Percentiles rank a stretch among this genome's conserved stretches.
phyloP scores from a whole-genome alignment of 768 basidiomycete species.

The Pleurotus salmoneostramineus region DNA sequence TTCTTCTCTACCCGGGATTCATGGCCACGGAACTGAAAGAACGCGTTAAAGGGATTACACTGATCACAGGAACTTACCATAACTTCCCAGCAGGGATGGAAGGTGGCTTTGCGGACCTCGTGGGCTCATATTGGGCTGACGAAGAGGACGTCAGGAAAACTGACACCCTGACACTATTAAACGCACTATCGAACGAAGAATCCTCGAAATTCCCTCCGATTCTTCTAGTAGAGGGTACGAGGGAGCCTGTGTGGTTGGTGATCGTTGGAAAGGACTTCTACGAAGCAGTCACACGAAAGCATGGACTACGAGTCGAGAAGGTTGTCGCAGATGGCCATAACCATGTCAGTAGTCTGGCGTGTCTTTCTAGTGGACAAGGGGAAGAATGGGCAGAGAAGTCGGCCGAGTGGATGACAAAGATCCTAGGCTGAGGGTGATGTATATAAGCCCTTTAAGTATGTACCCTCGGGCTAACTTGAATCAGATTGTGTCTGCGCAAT shows the following conservation, averaged over 20 bases:
- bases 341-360: conserved; percentile 54
- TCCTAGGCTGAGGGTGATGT: too few species aligned
- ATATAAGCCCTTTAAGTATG: too few species aligned
- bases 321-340: conserved; percentile 52
- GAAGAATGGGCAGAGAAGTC: conserved; percentile 60
- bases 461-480: too few species aligned
- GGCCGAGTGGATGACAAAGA: conserved; percentile 26
- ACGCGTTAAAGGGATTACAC: conserved; percentile 40
- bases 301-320: conserved; percentile 26
- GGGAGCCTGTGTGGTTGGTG: conserved; percentile 45
- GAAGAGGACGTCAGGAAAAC: conserved; percentile 30
- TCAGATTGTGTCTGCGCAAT: too few species aligned
- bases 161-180: conserved; percentile 37
- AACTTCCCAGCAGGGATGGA: conserved; percentile 21
- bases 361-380: conserved; percentile 49
- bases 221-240: conserved; percentile 46
- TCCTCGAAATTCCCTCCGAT: conserved; percentile 40
- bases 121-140: conserved; percentile 35
- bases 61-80: conserved; percentile 43
- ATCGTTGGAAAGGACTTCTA: conserved; percentile 32
- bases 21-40: conserved; percentile 24
- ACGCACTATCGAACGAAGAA: conserved; percentile 26
- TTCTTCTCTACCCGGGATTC: conserved; percentile 35
- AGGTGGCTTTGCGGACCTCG: conserved; percentile 20
- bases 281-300: conserved; percentile 30